phyloP scores from a whole-genome alignment of 1,139 yeast genomes.

The Magnusiomyces paraingens region DNA sequence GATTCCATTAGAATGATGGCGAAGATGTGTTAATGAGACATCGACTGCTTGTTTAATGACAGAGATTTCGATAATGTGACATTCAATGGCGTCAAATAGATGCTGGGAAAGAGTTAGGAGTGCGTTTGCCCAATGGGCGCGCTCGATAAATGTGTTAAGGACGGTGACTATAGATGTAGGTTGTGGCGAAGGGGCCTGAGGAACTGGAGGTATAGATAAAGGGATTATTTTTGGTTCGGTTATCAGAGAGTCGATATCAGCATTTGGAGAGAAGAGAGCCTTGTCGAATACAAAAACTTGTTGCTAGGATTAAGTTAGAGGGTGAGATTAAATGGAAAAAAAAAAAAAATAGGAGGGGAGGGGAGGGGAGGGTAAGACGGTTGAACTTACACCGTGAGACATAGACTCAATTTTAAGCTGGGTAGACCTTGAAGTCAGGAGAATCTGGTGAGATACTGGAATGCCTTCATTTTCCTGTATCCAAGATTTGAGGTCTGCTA shows the following conservation, averaged over 20 bases:
- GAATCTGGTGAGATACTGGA: conserved; percentile 25
- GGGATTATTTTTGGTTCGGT: conserved; percentile 10
- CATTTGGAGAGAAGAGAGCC: conserved; percentile 10
- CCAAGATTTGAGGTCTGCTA: conserved; percentile 21
- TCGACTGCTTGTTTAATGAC: conserved; percentile 27
- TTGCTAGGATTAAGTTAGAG: conserved; percentile 11
- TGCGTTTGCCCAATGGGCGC: conserved; percentile 16
- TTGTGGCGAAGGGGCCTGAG: conserved; percentile 10
- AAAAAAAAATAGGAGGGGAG: neutral
- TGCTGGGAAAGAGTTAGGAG: conserved; percentile 11
- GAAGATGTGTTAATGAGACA: conserved; percentile 28
- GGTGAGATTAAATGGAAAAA: neutral
- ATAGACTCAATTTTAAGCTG: conserved; percentile 28
- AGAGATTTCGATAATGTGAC: conserved; percentile 18
- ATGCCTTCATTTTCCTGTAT: conserved; percentile 19
- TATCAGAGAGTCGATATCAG: conserved; percentile 14
- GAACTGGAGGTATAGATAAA: conserved; percentile 8
- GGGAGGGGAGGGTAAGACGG: neutral
- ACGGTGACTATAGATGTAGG: conserved; percentile 15
- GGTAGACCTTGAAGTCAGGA: conserved; percentile 27
- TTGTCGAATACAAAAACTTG: conserved; percentile 15
- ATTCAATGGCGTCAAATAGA: conserved; percentile 13
- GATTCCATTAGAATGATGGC: conserved; percentile 25
- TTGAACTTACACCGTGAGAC: conserved; percentile 21
- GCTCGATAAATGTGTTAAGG: conserved; percentile 14